Percentiles rank a stretch among this genome's conserved stretches.
Conservation (phyloP, 495 filamentous ascomycete genomes). For the Baudoinia panamericana region DNA sequence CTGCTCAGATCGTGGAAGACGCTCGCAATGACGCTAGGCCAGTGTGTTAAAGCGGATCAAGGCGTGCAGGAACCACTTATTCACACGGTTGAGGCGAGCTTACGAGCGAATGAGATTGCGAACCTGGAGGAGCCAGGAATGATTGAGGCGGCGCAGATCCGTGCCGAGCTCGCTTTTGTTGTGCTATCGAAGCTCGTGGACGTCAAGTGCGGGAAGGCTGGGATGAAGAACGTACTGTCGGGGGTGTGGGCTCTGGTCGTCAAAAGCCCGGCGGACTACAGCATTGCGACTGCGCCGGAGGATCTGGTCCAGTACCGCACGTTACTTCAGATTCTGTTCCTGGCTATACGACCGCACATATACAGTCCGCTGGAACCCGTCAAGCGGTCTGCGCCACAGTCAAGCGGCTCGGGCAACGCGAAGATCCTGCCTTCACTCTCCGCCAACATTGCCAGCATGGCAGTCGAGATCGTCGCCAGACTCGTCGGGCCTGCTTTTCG, state of each 20-base stretch:
- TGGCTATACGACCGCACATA: slow-evolving; percentile 55
- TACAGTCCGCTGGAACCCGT: slow-evolving; percentile 12
- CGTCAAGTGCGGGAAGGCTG: slow-evolving; percentile 42
- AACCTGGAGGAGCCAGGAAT: slow-evolving; percentile 61
- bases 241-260: slow-evolving; percentile 53
- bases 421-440: not conserved
- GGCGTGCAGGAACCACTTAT: slow-evolving; percentile 55
- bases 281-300: slow-evolving; percentile 42
- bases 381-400: no score
- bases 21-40: slow-evolving; percentile 70
- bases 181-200: slow-evolving; percentile 64
- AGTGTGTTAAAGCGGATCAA: slow-evolving; percentile 44
- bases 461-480: slow-evolving; percentile 60
- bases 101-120: slow-evolving; percentile 53
- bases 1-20: slow-evolving; percentile 84
- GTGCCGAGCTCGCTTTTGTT: slow-evolving; percentile 63
- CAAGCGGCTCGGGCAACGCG: not conserved
- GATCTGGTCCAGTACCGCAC: slow-evolving; percentile 66
- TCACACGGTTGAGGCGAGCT: slow-evolving; percentile 55
- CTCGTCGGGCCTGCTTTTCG: slow-evolving; percentile 74
- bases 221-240: slow-evolving; percentile 49
- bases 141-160: slow-evolving; percentile 50
- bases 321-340: slow-evolving; percentile 72
- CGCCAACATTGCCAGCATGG: slow-evolving; percentile 35
- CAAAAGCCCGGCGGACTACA: slow-evolving; percentile 49